Evolutionary conservation across 2,329 filamentous ascomycete genomes (phyloP).

Genomic region (Ceratocystis destructans): DNA sequence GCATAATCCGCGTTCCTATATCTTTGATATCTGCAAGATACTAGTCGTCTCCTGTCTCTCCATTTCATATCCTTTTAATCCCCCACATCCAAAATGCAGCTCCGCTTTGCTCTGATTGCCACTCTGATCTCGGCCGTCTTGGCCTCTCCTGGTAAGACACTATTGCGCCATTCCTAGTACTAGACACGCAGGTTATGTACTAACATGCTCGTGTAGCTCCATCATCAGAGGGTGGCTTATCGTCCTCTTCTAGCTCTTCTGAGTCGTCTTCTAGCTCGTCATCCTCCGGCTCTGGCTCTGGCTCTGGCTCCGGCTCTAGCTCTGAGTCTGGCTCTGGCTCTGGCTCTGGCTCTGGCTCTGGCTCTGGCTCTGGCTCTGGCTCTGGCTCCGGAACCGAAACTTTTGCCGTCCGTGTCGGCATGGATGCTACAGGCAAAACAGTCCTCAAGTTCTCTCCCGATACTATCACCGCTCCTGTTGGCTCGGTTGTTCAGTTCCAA

Average conservation of each 20-base stretch:
- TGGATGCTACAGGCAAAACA: slow-evolving; percentile 36
- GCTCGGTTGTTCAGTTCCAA: slow-evolving; percentile 54
- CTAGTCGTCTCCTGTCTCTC: not conserved
- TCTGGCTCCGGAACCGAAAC: slow-evolving; percentile 9
- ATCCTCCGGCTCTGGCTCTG: not conserved
- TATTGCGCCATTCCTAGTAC: not conserved
- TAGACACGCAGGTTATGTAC: not conserved
- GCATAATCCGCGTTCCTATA: not conserved
- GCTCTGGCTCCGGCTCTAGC: not conserved
- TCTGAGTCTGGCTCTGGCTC: not conserved
- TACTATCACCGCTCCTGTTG: slow-evolving; percentile 52
- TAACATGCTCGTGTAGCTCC: not conserved
- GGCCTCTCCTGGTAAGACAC: slow-evolving; percentile 22
- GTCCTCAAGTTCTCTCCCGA: slow-evolving; percentile 50
- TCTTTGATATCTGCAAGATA: not conserved
- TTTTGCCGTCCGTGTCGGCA: slow-evolving; percentile 44
- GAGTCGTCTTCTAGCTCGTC: not conserved
- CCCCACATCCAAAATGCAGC: slow-evolving; percentile 35
- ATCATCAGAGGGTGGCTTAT: not conserved
- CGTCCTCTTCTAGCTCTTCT: not conserved
- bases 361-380: slow-evolving; percentile 4
- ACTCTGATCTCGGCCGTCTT: slow-evolving; percentile 32
- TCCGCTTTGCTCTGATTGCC: slow-evolving; percentile 34
- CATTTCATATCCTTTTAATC: not conserved
- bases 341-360: not conserved